A percentile compares a stretch with the other conserved stretches of the same genome.
phyloP scores from a whole-genome alignment of 164 flowering plant species.

The Vitis riparia region DNA sequence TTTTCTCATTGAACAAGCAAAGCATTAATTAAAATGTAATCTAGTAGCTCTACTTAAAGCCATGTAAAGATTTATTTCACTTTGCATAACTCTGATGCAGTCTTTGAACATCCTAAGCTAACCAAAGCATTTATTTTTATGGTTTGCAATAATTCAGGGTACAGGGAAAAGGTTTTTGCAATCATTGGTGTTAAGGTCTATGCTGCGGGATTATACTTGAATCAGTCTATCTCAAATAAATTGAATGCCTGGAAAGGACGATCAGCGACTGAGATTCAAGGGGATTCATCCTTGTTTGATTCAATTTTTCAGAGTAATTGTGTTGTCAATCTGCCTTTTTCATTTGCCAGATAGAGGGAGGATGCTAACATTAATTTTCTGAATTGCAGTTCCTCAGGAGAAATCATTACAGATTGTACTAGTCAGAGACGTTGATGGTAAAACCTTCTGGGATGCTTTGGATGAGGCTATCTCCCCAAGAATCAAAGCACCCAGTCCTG shows the following conservation, averaged over 20 bases:
- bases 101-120: too few relatives aligned
- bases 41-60: too few relatives aligned
- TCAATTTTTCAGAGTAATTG: constrained; percentile 56
- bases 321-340: not conserved
- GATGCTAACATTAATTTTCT: constrained; percentile 10
- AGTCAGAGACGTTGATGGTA: constrained; percentile 91
- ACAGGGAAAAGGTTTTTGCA: constrained; percentile 82
- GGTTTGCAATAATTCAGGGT: constrained; percentile 46
- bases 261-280: constrained; percentile 44
- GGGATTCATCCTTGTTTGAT: constrained; percentile 42
- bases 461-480: constrained; percentile 82
- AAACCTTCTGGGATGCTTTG: constrained; percentile 94
- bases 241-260: constrained; percentile 54
- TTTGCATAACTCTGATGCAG: too few relatives aligned
- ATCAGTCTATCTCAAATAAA: constrained; percentile 29
- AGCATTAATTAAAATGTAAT: too few relatives aligned
- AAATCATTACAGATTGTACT: constrained; percentile 80
- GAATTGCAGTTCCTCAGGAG: constrained; percentile 63
- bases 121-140: too few relatives aligned
- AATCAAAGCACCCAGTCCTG: constrained; percentile 50
- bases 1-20: too few relatives aligned
- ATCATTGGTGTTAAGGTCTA: constrained; percentile 91
- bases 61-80: too few relatives aligned
- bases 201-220: constrained; percentile 70
- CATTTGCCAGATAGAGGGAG: not conserved